Evolutionary conservation across 768 basidiomycete genomes (phyloP), one percentile per base, ranked within the genome.

Genomic region (Termitomyces sp.): DNA sequence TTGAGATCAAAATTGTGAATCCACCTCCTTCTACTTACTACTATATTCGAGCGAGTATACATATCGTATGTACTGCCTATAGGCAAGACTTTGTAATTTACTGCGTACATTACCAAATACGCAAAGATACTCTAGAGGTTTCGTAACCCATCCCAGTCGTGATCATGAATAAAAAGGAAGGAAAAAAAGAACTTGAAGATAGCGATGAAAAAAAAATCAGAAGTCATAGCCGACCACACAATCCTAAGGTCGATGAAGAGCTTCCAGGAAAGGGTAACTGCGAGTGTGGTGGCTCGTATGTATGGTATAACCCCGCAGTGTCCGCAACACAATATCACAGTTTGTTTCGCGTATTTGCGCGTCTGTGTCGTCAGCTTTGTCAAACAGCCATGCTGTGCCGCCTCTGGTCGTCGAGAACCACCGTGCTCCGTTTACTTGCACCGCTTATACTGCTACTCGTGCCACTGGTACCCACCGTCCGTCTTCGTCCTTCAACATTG

Each of bases 361-460:
- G 9, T 29, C 9, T 29, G 29, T 2, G 22, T 0, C 12, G 5
- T 31, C 22, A 23, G 25, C 40, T 31, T 39, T 18, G 40, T 78
- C 66, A 88, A 47, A 85, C 77, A 25, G 80, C 83, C 74, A 88
- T 77, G 65, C 85, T 88, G 64, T 88, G 86, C 56, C 86, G 72
- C 63, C 87, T 75, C 41, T 74, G 73, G 53, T 87, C 85, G 58
- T 76, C 79, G 57, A 65, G 72, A 64, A 72, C 78, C 61, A 70
- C 68, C 64, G 56, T 68, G 61, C 64, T 69, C 48, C 72, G 65
- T 54, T 68, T 56, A 52, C 54, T 52, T 22, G 52, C 53, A 63
- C 64, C 52, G 70, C 69, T 23, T 62, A 35, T 29, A 13, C 35
- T 49, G 16, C 27, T 32, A n/a, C 33, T 54, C 50, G 50, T 40